Evolutionary conservation across 2,329 filamentous ascomycete genomes (phyloP), one percentile per base, ranked within the genome.

Genomic region (Neophaeococcomyces mojaviensis): DNA sequence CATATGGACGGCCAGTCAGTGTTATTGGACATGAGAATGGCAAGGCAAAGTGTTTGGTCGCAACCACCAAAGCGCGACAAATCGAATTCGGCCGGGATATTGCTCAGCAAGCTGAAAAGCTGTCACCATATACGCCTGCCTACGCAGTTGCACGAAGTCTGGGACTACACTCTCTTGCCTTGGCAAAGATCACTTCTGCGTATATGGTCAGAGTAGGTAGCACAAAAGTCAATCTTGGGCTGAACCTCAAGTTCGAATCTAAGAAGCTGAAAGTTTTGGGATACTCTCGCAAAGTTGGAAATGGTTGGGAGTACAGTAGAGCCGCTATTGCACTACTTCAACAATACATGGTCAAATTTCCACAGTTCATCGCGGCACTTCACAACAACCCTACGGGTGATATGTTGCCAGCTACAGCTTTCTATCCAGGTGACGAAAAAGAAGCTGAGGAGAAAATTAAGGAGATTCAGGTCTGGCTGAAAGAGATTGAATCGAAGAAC

Each of bases 201-300:
- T 97, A 94, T 64, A 85, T 83, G 45, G 86, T 98, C 47, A 79
- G 80, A 15, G 80, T 90, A 3, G 87, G 87, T 47, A 88, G 86
- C 20, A 72, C 88, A 48, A 85, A 86, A 57, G 76, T 95, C 51
- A 98, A 98, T 58, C 71, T 98, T 19, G 92, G 92, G 0, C 73
- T 98, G 50, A 98, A 98, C 60, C 75, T 98, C 55, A 98, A 98
- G 64, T 98, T 98, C 49, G 92, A 98, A 63, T 87, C 81, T 2
- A 90, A 87, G 68, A 95, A 96, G 67, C 77, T 89, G 57, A 98
- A 98, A 69, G 92, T 98, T 5, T 70, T 98, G 26, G 92, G 92
- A 1, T 98, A 96, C 65, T 95, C 90, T 19, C 84, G 88, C 57
- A 92, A 92, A 61, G 82, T 82, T 3, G 73, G 80, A 10, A 84